Evolutionary conservation across 805 yeast genomes (phyloP).

Genomic region (Pichia kluyveri): DNA sequence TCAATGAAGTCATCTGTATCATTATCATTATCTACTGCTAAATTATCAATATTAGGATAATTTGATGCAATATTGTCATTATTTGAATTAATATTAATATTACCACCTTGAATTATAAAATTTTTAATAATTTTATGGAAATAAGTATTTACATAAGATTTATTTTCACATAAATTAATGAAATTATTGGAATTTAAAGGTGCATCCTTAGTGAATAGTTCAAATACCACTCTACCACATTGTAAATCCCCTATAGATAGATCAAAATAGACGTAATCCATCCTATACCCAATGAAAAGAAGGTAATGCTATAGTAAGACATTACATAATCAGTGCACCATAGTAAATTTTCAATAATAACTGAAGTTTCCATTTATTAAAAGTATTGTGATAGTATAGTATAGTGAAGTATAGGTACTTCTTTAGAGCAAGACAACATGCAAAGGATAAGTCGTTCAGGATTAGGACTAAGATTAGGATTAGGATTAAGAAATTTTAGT

Average conservation of each 20-base stretch:
- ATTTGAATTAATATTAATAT: conserved; percentile 23
- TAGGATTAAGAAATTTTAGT: too few species aligned
- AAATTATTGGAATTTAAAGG: conserved; percentile 52
- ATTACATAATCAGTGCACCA: too few species aligned
- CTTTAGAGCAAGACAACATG: too few species aligned
- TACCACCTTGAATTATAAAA: conserved; percentile 68
- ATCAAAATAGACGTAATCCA: conserved; percentile 28
- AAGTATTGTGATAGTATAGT: too few species aligned
- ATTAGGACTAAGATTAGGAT: too few species aligned
- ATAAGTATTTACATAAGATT: conserved; percentile 32
- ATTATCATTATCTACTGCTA: conserved; percentile 21
- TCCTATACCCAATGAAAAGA: too few species aligned
- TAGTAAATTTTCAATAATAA: too few species aligned
- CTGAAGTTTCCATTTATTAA: too few species aligned
- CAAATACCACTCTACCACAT: conserved; percentile 55
- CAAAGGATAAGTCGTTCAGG: background rate
- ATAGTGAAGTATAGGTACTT: too few species aligned
- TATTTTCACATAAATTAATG: conserved; percentile 34
- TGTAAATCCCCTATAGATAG: conserved; percentile 27
- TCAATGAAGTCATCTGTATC: conserved; percentile 30
- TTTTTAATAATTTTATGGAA: conserved; percentile 61
- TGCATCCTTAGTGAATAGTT: conserved; percentile 40
- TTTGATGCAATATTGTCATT: conserved; percentile 22
- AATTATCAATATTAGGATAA: conserved; percentile 19
- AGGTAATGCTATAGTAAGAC: too few species aligned